Base-by-base conservation (phyloP, 1,284 basidiomycete species). In the Gastroboletus turbinatus region DNA sequence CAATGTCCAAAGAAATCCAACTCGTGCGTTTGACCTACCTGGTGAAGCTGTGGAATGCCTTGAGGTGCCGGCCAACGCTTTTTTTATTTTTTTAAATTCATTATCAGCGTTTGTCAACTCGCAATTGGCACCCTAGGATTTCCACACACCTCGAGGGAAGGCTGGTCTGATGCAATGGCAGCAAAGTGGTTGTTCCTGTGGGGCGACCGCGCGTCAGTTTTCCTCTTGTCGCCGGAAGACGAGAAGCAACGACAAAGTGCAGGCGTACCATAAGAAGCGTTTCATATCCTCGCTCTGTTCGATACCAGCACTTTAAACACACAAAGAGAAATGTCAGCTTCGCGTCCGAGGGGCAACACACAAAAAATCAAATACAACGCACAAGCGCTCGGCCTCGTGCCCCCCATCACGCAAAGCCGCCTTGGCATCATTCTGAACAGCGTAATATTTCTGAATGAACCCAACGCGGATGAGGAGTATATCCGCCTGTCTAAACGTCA, bases 121-220 rank as follows among this genome's bases (percentile, higher is more conserved):
- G 38, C 5, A n/a, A 8, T 30, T 19, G 7, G 6, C 10, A 8
- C 11, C 21, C 16, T 25, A 19, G 16, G 6, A 16, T 19, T 16
- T 30, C 21, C 63, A n/a, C 64, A 13, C 44, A 85, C 86, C 80
- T 88, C 88, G 48, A 90, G 71, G 4, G 85, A 73, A n/a, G 88
- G 88, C 61, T 85, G 83, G 71, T 90, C 88, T 27, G 85, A 87
- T 4, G 86, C 87, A 39, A 89, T 68, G 4, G 88, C 87, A 1
- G 87, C 84, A 67, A 90, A 89, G 67, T 90, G 88, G 64, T 89
- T 87, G 71, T 90, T 78, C 88, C 88, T 89, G 56, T n/a, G 59
- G 46, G 27, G 7, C 32, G 29, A 54, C 54, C 36, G 16, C 38
- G 17, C 10, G 9, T 64, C 38, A 57, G 21, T 3, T 19, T 16